A percentile compares a stretch with the other conserved stretches of the same genome.
These are phyloP conservation scores for Linaria vulgaris DNA, from an alignment of 257 asterid genomes.

Conservation along the genomic window DNA sequence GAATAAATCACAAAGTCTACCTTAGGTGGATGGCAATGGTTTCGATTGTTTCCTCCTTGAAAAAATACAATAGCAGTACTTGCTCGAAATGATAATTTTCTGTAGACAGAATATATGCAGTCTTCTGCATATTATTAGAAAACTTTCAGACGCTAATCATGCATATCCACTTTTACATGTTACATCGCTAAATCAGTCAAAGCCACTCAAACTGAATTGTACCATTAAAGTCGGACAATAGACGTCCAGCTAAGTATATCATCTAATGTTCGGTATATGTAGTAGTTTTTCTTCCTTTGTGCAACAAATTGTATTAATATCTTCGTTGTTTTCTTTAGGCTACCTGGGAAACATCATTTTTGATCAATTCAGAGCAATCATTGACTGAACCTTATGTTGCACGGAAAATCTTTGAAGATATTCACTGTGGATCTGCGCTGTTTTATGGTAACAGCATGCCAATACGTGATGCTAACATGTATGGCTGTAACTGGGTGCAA, in stretches of 20 bases:
- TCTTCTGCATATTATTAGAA: too few relatives aligned
- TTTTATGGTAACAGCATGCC: conserved; percentile 99
- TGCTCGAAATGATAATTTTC: too few relatives aligned
- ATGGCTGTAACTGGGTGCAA: conserved; percentile 60
- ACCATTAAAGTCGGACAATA: neutral
- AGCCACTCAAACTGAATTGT: too few relatives aligned
- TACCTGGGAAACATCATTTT: conserved; percentile 71
- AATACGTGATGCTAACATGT: conserved; percentile 93
- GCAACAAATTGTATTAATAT: conserved; percentile 19
- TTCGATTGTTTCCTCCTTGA: neutral
- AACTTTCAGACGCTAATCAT: neutral
- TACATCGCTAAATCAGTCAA: too few relatives aligned
- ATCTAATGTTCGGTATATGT: too few relatives aligned
- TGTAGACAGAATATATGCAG: too few relatives aligned
- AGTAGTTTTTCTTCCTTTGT: neutral
- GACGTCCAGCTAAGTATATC: too few relatives aligned
- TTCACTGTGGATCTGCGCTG: conserved; percentile 73
- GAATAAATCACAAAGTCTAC: neutral
- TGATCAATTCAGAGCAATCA: conserved; percentile 64
- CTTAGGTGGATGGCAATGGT: neutral
- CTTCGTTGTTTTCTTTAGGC: conserved; percentile 47
- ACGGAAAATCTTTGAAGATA: conserved; percentile 56
- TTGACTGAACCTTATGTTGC: conserved; percentile 95
- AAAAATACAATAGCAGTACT: too few relatives aligned
- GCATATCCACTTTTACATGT: too few relatives aligned